phyloP scores from a whole-genome alignment of 129 eudicot species.

The Helianthus annuus region HanXRQr2.0-SUNRISE NC_035433.2:147954533-147955032 shows the following conservation, averaged over 20 bases:
- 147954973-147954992: background rate
- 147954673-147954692: conserved; percentile 48
- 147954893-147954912: too few relatives aligned
- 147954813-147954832: background rate
- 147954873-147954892: background rate
- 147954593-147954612: conserved; percentile 1
- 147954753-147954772: conserved; percentile 75
- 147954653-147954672: conserved; percentile 30
- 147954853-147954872: background rate
- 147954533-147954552: background rate
- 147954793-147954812: background rate
- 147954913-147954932: background rate
- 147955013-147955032: conserved; percentile 63
- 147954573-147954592: background rate
- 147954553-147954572: background rate
- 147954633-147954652: conserved; percentile 44
- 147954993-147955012: conserved; percentile 2
- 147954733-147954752: conserved; percentile 62
- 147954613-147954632: conserved; percentile 5
- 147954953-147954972: background rate
- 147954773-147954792: background rate
- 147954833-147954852: background rate
- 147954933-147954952: background rate
- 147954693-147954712: conserved; percentile 49
- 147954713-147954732: conserved; percentile 36